Evolutionary conservation across 2,329 filamentous ascomycete genomes (phyloP), one percentile per base, ranked within the genome.

Genomic region (Talaromyces sp.): DNA sequence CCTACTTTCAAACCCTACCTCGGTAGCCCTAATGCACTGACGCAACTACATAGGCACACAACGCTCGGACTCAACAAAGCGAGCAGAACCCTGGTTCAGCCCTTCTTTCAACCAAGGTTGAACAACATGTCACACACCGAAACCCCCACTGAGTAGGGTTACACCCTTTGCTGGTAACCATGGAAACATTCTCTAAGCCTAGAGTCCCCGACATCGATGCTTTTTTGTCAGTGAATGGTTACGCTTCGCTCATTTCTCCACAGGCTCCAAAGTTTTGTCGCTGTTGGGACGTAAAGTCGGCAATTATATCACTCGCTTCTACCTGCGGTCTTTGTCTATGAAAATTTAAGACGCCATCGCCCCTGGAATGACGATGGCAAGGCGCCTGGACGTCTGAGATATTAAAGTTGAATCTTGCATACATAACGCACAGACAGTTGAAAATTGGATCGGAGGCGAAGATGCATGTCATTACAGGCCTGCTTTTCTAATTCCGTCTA

Each of bases 21-120:
- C 47, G 22, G 22, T 14, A 54, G 31, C 50, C 50, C 50, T 37
- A 54, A 37, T n/a, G 19, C 50, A 56, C 7, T 14, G 11, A 22
- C 11, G 35, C 9, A 37, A 35, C 50, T 1, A 22, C 10, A 3
- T 4, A 47, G 27, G 27, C 27, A 31, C 24, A 52, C 47, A n/a
- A 54, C 50, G 31, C 52, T 39, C n/a, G 52, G 52, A 37, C 52
- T 56, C 52, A 33, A 56, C 52, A 37, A 56, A 39, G 52, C 16
- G n/a, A 39, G 37, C 52, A 3, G 2, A 3, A 10, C n/a, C 33
- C 31, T 56, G 52, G 52, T 39, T 22, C n/a, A 39, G 13, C 2
- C 9, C 33, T 24, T 56, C 6, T 22, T 19, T 37, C 9, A 56
- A 37, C 52, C 52, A 56, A 56, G 52, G 33, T 39, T 7, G 19